Base-by-base conservation (phyloP, 805 yeast genomes). In the Hanseniaspora valbyensis region DNA sequence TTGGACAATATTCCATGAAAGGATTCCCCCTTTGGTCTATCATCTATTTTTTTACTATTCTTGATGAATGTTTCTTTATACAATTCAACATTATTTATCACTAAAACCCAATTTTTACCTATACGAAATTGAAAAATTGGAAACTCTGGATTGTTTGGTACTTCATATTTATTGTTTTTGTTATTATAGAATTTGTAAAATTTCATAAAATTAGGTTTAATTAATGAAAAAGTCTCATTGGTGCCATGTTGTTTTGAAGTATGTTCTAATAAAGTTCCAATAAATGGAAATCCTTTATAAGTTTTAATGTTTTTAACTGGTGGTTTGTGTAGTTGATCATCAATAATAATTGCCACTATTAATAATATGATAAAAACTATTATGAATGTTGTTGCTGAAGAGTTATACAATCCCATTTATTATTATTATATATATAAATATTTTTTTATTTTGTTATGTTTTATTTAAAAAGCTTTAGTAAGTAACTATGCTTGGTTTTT, bases 121-220 rank as follows among this genome's bases (percentile, higher is more conserved):
- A 44, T 36, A n/a, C 49, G 28, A 16, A 44, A 44, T 29, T 44
- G 49, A 37, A 44, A 38, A 2, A 44, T 44, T 19, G 49, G 49
- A 13, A 24, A 12, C n/a, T 44, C 42, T 25, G 49, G 49, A 3
- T n/a, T 19, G 18, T 29, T 32, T 2, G 22, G 13, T 8, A 37
- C 12, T 18, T 28, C 13, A n/a, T 10, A 19, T 3, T n/a, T 21
- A 1, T 28, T 16, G 2, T 30, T 14, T 4, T 44, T 21, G 2
- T 21, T 8, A 8, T 4, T 19, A 38, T 38, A 22, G 42, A 42
- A 44, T 21, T 44, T 9, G 30, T 36, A 44, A 38, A 44, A 44
- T 24, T 44, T 44, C 25, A 38, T 33, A 18, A 44, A 44, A 21
- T 36, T 44, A 9, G 49, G 49, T 29, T 8, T 38, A 14, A 21